Conservation (phyloP, 805 yeast species). For the Kurtzmaniella fragi region DNA sequence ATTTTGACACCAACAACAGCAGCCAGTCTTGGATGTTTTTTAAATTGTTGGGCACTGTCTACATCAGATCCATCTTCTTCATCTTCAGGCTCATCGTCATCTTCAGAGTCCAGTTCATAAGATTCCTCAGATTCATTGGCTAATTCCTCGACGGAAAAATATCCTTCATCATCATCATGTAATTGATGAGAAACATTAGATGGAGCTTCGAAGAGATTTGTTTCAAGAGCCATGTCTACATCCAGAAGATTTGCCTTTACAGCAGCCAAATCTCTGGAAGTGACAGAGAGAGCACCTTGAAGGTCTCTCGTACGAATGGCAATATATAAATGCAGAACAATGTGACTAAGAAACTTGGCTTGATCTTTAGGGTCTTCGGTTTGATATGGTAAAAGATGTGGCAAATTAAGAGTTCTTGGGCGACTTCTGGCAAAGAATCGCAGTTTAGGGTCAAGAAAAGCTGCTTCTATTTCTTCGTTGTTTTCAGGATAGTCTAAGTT, state of each 20-base stretch:
- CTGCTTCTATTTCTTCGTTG: slow-evolving; percentile 18
- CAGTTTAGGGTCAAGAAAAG: slow-evolving; percentile 30
- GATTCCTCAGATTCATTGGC: slow-evolving; percentile 35
- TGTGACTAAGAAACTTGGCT: slow-evolving; percentile 69
- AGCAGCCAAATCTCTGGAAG: slow-evolving; percentile 61
- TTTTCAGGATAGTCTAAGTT: slow-evolving; percentile 50
- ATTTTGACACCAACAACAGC: slow-evolving; percentile 70
- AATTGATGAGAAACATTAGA: slow-evolving; percentile 11
- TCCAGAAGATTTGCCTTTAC: slow-evolving; percentile 30
- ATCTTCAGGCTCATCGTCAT: slow-evolving; percentile 30
- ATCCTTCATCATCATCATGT: slow-evolving; percentile 27
- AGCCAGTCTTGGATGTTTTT: slow-evolving; percentile 60
- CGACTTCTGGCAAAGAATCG: slow-evolving; percentile 33
- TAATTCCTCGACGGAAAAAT: slow-evolving; percentile 6
- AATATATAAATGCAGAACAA: slow-evolving; percentile 73
- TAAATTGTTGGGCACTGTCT: slow-evolving; percentile 46
- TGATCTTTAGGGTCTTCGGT: slow-evolving; percentile 66
- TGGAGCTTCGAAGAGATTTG: slow-evolving; percentile 39
- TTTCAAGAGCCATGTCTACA: slow-evolving; percentile 47
- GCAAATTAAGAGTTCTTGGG: slow-evolving; percentile 38
- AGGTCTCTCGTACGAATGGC: slow-evolving; percentile 73
- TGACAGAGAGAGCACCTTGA: slow-evolving; percentile 61
- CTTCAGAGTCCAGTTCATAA: slow-evolving; percentile 40
- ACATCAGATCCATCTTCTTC: slow-evolving; percentile 29
- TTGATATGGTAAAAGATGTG: slow-evolving; percentile 62